Conservation (phyloP, 192 early-diverging fungal genomes). For the Coemansia sp. region DNA sequence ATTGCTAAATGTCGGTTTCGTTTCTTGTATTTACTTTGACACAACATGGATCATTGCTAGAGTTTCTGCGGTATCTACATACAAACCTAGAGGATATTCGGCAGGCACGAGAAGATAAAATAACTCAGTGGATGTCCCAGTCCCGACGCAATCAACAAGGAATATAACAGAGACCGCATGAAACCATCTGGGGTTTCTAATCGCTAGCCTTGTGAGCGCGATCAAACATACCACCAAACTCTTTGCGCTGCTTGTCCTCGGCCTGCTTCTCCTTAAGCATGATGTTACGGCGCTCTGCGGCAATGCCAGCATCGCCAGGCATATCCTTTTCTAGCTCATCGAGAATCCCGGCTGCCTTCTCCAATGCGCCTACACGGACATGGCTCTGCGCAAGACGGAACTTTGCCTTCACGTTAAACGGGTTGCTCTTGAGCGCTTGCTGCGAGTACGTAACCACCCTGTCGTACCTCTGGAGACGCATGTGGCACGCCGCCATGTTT, state of each 20-base stretch:
- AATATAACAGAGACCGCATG: neutral
- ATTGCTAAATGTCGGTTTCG: neutral
- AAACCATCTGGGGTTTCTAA: neutral
- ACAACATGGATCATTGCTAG: constrained; percentile 1
- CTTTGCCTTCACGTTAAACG: constrained; percentile 52
- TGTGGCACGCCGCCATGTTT: constrained; percentile 52
- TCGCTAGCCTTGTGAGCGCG: constrained; percentile 20
- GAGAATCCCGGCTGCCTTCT: constrained; percentile 38
- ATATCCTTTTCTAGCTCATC: constrained; percentile 40
- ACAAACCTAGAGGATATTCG: constrained; percentile 15
- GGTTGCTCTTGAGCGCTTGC: constrained; percentile 36
- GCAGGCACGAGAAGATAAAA: constrained; percentile 3
- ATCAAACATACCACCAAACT: constrained; percentile 51
- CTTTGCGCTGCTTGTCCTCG: constrained; percentile 45
- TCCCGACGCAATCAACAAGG: neutral
- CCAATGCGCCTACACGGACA: constrained; percentile 31
- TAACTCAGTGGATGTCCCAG: neutral
- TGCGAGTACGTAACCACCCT: constrained; percentile 31
- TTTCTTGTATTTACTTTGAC: constrained; percentile 1
- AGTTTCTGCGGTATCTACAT: constrained; percentile 18
- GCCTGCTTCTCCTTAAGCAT: constrained; percentile 35
- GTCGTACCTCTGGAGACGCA: constrained; percentile 22
- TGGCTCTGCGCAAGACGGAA: constrained; percentile 49
- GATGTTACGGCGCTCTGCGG: constrained; percentile 41
- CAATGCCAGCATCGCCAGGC: constrained; percentile 36